phyloP scores from a whole-genome alignment of 345 rosid genomes.

The Gossypium australe region DNA sequence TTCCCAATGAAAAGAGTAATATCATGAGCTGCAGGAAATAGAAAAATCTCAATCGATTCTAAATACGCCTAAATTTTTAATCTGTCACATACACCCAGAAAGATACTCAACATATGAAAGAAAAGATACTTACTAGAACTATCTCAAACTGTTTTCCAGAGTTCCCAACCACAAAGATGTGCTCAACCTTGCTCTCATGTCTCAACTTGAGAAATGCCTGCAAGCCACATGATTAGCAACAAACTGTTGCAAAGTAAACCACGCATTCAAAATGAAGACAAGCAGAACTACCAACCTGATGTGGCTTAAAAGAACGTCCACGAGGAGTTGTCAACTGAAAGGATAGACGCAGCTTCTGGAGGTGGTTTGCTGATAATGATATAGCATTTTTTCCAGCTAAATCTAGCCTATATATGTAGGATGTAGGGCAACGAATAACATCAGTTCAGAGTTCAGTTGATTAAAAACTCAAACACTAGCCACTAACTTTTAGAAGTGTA shows the following conservation, averaged over 20 bases:
- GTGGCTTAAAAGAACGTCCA: slow-evolving; percentile 74
- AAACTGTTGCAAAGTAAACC: slow-evolving; percentile 6
- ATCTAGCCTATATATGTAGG: slow-evolving; percentile 48
- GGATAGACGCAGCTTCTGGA: slow-evolving; percentile 81
- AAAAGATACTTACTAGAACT: slow-evolving; percentile 61
- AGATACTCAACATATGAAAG: background rate
- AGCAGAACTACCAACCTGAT: slow-evolving; percentile 57
- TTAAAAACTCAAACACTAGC: background rate
- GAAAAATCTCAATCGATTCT: background rate
- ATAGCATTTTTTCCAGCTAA: slow-evolving; percentile 48
- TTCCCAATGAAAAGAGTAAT: background rate
- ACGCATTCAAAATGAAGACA: slow-evolving; percentile 6
- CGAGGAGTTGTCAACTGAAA: slow-evolving; percentile 63
- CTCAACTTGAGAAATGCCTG: slow-evolving; percentile 91
- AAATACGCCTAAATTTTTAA: background rate
- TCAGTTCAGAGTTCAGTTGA: background rate
- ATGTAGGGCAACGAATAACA: background rate
- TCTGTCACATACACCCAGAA: background rate
- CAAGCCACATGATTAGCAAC: slow-evolving; percentile 28
- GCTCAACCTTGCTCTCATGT: slow-evolving; percentile 84
- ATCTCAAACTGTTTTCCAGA: slow-evolving; percentile 73
- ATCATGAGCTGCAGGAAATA: background rate
- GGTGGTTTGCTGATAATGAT: slow-evolving; percentile 87
- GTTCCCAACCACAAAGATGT: slow-evolving; percentile 66
- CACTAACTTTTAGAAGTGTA: background rate